These are phyloP conservation scores for Platanthera zijinensis DNA, from an alignment of 106 monocot species.

Conservation along the genomic window DNA sequence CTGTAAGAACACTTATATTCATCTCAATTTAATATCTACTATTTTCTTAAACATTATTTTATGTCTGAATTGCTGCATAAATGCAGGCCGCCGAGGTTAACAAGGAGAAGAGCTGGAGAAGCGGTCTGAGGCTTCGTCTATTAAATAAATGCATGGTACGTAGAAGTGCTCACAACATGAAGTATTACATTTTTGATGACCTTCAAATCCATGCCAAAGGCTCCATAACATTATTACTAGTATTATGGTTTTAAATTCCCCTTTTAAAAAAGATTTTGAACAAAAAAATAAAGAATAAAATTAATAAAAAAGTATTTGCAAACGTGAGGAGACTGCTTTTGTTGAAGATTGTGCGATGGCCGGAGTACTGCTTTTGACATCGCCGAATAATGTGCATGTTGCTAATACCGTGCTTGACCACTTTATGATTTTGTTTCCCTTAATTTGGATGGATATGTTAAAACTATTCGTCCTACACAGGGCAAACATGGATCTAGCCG, in stretches of 20 bases:
- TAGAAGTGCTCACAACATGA: no score
- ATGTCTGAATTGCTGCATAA: neutral
- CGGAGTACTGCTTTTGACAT: no score
- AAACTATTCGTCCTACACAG: neutral
- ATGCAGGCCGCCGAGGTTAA: slow-evolving; percentile 65
- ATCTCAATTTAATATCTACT: neutral
- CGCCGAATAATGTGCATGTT: no score
- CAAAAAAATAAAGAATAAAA: no score
- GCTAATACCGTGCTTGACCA: no score
- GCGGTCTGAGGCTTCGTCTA: slow-evolving; percentile 77
- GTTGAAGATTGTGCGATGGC: no score
- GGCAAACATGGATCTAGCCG: slow-evolving; percentile 30
- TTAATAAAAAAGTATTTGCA: no score
- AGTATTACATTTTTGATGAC: no score
- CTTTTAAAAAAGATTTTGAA: neutral
- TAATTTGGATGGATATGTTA: neutral
- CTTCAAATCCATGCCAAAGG: no score
- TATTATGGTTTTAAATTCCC: neutral
- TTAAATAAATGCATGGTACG: slow-evolving; percentile 74
- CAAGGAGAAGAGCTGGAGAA: slow-evolving; percentile 93
- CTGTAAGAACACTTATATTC: slow-evolving; percentile 40
- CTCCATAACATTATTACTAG: no score
- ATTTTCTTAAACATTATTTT: neutral
- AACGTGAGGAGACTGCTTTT: no score
- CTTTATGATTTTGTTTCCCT: no score